phyloP scores from a whole-genome alignment of 1,139 yeast genomes.

The Taphrina flavorubra region DNA sequence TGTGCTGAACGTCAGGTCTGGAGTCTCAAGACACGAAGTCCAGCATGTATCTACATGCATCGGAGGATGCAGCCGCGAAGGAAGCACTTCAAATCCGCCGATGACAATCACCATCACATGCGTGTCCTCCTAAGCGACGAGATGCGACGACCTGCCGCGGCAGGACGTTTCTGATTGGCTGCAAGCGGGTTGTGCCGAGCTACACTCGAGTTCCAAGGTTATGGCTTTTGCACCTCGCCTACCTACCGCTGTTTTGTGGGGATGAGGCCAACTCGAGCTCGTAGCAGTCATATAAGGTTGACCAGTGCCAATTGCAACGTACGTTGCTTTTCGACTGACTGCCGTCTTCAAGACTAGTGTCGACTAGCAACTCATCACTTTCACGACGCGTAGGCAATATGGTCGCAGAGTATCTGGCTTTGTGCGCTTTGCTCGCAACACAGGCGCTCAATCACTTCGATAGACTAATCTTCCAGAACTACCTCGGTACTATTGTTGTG shows the following conservation, averaged over 20 bases:
- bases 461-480: background rate
- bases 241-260: background rate
- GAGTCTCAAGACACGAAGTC: too few relatives aligned
- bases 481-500: background rate
- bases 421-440: background rate
- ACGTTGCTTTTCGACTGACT: too few relatives aligned
- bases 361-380: too few relatives aligned
- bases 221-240: background rate
- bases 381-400: background rate
- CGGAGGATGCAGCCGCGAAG: too few relatives aligned
- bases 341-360: too few relatives aligned
- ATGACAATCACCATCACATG: background rate
- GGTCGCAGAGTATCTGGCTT: constrained; percentile 7
- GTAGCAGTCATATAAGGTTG: too few relatives aligned
- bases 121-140: background rate
- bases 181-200: background rate
- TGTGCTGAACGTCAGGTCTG: too few relatives aligned
- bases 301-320: too few relatives aligned
- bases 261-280: too few relatives aligned
- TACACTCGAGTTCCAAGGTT: background rate
- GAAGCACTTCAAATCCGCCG: too few relatives aligned
- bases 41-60: too few relatives aligned
- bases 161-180: background rate
- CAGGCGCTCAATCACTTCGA: constrained; percentile 23
- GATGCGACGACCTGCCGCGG: background rate